Evolutionary conservation across 305 asterid genomes (phyloP).

Genomic region (Fraxinus paxiana): DNA sequence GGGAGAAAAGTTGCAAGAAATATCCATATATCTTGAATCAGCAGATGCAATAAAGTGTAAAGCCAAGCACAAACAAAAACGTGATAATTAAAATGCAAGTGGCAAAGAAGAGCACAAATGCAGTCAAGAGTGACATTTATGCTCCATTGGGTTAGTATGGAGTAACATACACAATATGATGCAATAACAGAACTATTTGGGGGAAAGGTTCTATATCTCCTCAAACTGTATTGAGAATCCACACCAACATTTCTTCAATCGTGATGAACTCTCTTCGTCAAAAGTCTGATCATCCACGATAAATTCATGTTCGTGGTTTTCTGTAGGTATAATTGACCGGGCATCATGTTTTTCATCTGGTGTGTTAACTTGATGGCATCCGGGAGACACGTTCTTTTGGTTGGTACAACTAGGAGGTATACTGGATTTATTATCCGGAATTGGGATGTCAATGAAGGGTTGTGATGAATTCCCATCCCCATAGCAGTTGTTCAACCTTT

Average conservation of each 20-base stretch:
- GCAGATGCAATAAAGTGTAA: background rate
- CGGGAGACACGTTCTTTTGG: slow-evolving; percentile 21
- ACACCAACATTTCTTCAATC: slow-evolving; percentile 60
- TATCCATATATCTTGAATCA: background rate
- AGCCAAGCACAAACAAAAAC: background rate
- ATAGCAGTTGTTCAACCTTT: slow-evolving; percentile 61
- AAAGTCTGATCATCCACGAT: slow-evolving; percentile 41
- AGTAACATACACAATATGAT: background rate
- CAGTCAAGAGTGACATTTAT: background rate
- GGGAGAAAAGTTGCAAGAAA: background rate
- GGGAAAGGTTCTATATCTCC: slow-evolving; percentile 41
- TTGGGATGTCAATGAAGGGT: slow-evolving; percentile 29
- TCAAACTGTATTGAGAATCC: slow-evolving; percentile 77
- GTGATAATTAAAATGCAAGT: background rate
- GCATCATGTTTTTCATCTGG: slow-evolving; percentile 17
- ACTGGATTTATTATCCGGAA: slow-evolving; percentile 23
- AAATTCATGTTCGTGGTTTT: slow-evolving; percentile 62
- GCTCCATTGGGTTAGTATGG: background rate
- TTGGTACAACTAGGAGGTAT: slow-evolving; percentile 16
- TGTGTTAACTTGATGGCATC: slow-evolving; percentile 26
- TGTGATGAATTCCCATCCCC: slow-evolving; percentile 41
- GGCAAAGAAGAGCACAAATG: background rate
- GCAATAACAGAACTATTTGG: background rate
- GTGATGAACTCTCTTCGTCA: slow-evolving; percentile 44
- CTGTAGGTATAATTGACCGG: slow-evolving; percentile 25